Evolutionary conservation across 805 yeast species (phyloP).

Genomic region (Starmera caribaea): DNA sequence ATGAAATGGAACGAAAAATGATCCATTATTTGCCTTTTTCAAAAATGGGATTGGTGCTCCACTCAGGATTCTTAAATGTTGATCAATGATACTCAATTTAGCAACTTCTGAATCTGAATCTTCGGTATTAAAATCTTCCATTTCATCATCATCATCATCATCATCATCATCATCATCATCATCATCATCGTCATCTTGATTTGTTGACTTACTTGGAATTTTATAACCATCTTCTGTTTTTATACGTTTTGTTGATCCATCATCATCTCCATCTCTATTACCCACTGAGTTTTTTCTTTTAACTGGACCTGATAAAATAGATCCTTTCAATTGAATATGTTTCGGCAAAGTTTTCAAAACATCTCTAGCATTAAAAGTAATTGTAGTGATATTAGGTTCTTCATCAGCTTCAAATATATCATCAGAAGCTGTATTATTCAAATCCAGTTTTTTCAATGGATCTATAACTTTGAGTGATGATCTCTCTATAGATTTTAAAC

Average conservation of each 20-base stretch:
- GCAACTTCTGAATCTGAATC: constrained; percentile 22
- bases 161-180: constrained; percentile 11
- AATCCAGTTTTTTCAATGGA: constrained; percentile 36
- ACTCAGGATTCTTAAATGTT: constrained; percentile 64
- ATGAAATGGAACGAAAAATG: constrained; percentile 54
- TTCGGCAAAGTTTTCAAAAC: constrained; percentile 30
- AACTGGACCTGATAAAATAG: constrained; percentile 32
- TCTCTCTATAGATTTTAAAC: constrained; percentile 50
- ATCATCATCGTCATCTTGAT: constrained; percentile 14
- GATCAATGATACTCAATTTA: constrained; percentile 30
- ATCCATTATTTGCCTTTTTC: constrained; percentile 43
- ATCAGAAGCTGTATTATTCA: constrained; percentile 39
- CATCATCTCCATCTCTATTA: constrained; percentile 1
- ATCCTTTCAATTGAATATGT: constrained; percentile 33
- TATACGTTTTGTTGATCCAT: constrained; percentile 9
- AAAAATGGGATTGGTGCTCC: constrained; percentile 51
- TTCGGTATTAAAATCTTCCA: constrained; percentile 21
- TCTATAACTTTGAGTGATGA: constrained; percentile 33
- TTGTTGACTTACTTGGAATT: constrained; percentile 13
- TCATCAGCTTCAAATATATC: constrained; percentile 22
- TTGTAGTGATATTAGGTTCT: constrained; percentile 17
- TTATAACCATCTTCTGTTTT: constrained; percentile 20
- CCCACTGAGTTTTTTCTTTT: constrained; percentile 23
- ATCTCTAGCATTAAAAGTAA: constrained; percentile 34
- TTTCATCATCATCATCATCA: constrained; percentile 18